Percentiles rank a stretch among this genome's conserved stretches.
phyloP scores from a whole-genome alignment of 371 early-diverging fungal species.

The Syncephalis plumigaleata region DNA sequence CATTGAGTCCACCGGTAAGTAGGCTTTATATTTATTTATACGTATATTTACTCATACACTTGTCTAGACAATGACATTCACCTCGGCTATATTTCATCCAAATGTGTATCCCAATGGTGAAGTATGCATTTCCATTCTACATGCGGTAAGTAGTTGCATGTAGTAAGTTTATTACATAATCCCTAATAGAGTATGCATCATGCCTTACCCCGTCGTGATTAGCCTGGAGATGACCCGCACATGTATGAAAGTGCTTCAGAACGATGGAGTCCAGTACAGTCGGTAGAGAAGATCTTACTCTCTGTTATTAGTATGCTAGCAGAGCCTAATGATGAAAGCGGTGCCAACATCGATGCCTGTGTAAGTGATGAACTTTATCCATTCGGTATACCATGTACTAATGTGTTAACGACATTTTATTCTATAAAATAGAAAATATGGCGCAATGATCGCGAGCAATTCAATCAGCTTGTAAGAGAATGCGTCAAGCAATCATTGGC shows the following conservation, averaged over 20 bases:
- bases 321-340: constrained; percentile 98
- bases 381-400: too few relatives aligned
- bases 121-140: constrained; percentile 98
- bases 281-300: constrained; percentile 92
- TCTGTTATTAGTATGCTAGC: constrained; percentile 86
- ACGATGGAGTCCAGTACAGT: constrained; percentile 95
- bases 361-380: constrained; percentile 31
- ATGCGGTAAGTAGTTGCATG: constrained; percentile 29
- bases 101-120: constrained; percentile 94
- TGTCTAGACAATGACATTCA: constrained; percentile 52
- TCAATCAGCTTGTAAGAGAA: constrained; percentile 59
- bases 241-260: constrained; percentile 86
- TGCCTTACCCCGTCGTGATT: too few relatives aligned
- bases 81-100: constrained; percentile 88
- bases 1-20: constrained; percentile 67
- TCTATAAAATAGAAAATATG: constrained; percentile 79
- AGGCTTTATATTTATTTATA: constrained; percentile 3
- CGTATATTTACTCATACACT: too few relatives aligned
- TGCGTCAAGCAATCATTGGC: constrained; percentile 59
- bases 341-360: constrained; percentile 97
- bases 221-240: constrained; percentile 94
- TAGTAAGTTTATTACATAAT: too few relatives aligned
- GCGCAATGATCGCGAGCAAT: constrained; percentile 66
- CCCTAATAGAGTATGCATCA: too few relatives aligned
- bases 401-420: too few relatives aligned